phyloP scores from a whole-genome alignment of 768 basidiomycete species.

The Sporobolomyces pararoseus region DNA sequence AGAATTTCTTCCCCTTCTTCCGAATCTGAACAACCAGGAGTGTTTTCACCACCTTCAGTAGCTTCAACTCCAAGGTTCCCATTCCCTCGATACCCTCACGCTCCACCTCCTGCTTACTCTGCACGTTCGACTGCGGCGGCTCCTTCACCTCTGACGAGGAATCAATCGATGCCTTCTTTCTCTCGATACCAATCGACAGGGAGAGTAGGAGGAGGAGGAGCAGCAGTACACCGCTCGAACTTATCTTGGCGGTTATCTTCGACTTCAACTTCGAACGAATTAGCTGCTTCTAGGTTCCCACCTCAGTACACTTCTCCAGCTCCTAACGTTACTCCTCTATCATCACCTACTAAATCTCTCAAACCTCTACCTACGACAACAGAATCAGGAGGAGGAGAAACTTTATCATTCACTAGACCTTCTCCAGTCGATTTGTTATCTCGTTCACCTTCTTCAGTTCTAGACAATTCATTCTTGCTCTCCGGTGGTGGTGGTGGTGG shows the following conservation, averaged over 20 bases:
- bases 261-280: constrained; percentile 39
- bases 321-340: background rate
- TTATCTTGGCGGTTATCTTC: constrained; percentile 10
- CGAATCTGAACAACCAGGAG: background rate
- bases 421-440: constrained; percentile 39
- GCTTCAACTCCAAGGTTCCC: constrained; percentile 35
- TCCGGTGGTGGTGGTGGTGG: too few relatives aligned
- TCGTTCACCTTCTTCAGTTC: constrained; percentile 35
- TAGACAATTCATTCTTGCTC: constrained; percentile 27
- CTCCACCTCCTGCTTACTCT: constrained; percentile 28
- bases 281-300: constrained; percentile 18
- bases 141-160: constrained; percentile 8
- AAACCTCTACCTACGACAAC: background rate
- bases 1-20: background rate
- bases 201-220: too few relatives aligned
- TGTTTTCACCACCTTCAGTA: constrained; percentile 2
- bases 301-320: constrained; percentile 12
- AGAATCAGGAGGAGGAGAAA: background rate
- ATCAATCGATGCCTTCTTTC: constrained; percentile 23
- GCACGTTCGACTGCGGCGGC: background rate
- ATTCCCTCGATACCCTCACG: constrained; percentile 21
- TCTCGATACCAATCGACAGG: constrained; percentile 2
- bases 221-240: constrained; percentile 12
- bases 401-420: constrained; percentile 23
- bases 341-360: constrained; percentile 12